phyloP scores from a whole-genome alignment of 2,329 filamentous ascomycete genomes.

The Colletotrichum sp. region DNA sequence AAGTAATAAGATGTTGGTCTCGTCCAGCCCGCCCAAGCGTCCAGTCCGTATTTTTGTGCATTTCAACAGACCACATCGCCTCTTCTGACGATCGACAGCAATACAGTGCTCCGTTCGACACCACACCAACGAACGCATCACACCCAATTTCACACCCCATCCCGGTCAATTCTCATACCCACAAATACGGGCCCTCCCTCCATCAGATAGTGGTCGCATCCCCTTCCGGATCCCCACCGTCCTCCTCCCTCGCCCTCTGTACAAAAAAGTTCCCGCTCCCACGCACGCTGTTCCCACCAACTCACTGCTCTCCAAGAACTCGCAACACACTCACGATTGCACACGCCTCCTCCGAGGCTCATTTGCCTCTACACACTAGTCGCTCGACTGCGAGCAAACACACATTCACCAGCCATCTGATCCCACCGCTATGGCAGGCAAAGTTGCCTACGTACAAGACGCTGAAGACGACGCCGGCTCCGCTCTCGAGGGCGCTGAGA shows the following conservation, averaged over 20 bases:
- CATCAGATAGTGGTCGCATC: conserved; percentile 23
- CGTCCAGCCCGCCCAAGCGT: not conserved
- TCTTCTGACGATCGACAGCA: not conserved
- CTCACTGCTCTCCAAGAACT: conserved; percentile 3
- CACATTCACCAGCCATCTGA: not conserved
- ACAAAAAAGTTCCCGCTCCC: conserved; percentile 26
- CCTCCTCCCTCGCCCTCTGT: conserved; percentile 8
- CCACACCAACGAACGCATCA: not conserved
- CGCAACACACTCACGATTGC: conserved; percentile 19
- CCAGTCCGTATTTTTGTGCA: not conserved
- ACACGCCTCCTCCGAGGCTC: conserved; percentile 18
- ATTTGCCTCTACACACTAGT: conserved; percentile 15
- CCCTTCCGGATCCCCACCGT: conserved; percentile 16
- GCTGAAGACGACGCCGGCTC: conserved; percentile 56
- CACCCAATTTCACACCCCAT: conserved; percentile 12
- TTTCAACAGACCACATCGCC: not conserved
- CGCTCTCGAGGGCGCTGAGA: conserved; percentile 39
- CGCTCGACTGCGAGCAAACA: conserved; percentile 12
- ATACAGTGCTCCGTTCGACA: not conserved
- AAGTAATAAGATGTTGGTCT: conserved; percentile 10
- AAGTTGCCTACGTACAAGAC: conserved; percentile 54
- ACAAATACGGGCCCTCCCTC: conserved; percentile 23
- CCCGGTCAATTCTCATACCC: conserved; percentile 12
- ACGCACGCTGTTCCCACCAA: not conserved
- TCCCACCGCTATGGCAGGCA: conserved; percentile 43